Percentiles rank a stretch among this genome's conserved stretches.
These are phyloP conservation scores for Bruguiera parviflora DNA, from an alignment of 345 rosid genomes.

Conservation along the genomic window DNA sequence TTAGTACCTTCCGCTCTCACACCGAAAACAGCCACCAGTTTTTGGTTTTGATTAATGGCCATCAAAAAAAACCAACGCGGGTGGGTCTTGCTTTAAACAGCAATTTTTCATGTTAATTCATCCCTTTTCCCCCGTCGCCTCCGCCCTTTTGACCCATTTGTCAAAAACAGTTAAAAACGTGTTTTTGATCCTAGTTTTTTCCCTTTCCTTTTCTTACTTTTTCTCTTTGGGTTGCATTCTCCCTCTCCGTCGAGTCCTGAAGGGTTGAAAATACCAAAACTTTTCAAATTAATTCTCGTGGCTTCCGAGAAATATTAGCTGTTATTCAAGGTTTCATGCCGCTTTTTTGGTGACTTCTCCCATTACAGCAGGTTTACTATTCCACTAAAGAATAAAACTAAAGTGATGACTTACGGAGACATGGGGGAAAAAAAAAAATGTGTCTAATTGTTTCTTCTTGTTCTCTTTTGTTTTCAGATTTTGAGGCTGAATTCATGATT, in stretches of 20 bases:
- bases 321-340: conserved; percentile 3
- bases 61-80: conserved; percentile 3
- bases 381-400: too few relatives aligned
- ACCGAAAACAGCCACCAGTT: conserved; percentile 30
- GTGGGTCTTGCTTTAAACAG: conserved; percentile 11
- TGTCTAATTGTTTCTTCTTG: too few relatives aligned
- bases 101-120: conserved; percentile 1
- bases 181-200: neutral
- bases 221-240: neutral
- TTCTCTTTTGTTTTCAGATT: too few relatives aligned
- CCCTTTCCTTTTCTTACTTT: too few relatives aligned
- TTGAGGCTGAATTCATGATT: neutral
- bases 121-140: conserved; percentile 13
- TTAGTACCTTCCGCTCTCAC: neutral
- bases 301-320: conserved; percentile 2
- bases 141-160: conserved; percentile 5
- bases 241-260: too few relatives aligned
- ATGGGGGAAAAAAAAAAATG: too few relatives aligned
- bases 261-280: too few relatives aligned
- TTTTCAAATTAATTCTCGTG: neutral
- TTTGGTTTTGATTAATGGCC: conserved; percentile 23
- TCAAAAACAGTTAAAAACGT: conserved; percentile 5
- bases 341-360: too few relatives aligned
- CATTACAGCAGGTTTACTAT: too few relatives aligned
- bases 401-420: too few relatives aligned